phyloP scores from a whole-genome alignment of 345 rosid species.

The Citrus inodora region DNA sequence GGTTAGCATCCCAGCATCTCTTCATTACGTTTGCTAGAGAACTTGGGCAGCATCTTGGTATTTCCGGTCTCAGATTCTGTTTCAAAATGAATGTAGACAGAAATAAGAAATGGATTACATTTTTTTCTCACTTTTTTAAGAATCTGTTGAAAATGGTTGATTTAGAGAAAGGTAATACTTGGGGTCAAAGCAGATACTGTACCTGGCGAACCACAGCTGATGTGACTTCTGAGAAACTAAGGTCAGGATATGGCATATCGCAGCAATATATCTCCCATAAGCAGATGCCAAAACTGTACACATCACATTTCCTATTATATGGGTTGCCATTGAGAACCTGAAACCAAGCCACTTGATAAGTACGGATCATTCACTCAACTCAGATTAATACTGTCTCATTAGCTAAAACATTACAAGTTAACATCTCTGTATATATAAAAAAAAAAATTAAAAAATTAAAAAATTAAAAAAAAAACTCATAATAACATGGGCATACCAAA shows the following conservation, averaged over 20 bases:
- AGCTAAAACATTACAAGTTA: background rate
- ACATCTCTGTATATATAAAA: background rate
- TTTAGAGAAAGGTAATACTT: background rate
- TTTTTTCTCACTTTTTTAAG: background rate
- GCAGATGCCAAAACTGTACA: slow-evolving; percentile 94
- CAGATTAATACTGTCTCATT: background rate
- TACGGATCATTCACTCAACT: slow-evolving; percentile 10
- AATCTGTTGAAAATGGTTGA: background rate
- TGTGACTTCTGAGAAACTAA: slow-evolving; percentile 92
- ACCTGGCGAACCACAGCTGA: slow-evolving; percentile 98
- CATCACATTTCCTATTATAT: slow-evolving; percentile 95
- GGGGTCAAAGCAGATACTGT: background rate
- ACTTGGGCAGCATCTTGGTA: slow-evolving; percentile 96
- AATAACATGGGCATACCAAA: background rate
- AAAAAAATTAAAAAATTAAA: too few relatives aligned
- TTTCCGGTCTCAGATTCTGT: slow-evolving; percentile 95
- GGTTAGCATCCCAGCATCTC: slow-evolving; percentile 95
- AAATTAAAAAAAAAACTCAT: background rate
- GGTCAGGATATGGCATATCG: slow-evolving; percentile 98
- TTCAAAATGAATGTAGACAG: background rate
- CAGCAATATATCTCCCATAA: slow-evolving; percentile 98
- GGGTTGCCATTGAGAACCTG: slow-evolving; percentile 97
- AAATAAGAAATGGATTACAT: background rate
- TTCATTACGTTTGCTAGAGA: slow-evolving; percentile 89
- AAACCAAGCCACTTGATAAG: slow-evolving; percentile 20